These are phyloP conservation scores for Ceratocystiopsis brevicomis DNA, from an alignment of 2,329 filamentous ascomycete species.

Conservation along the genomic window DNA sequence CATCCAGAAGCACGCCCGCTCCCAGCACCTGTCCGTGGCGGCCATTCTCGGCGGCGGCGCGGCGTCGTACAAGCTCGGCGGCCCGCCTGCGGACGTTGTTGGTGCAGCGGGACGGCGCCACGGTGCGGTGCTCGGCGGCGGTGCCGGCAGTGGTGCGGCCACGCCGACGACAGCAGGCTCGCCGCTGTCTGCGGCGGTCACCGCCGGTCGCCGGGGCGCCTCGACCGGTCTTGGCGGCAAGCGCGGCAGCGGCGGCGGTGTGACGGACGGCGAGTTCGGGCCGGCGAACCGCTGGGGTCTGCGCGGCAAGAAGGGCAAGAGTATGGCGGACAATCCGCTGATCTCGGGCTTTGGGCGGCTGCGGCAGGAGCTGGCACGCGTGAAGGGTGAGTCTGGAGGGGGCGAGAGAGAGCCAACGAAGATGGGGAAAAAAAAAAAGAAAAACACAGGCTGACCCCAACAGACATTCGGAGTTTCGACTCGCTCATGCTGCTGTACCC, in stretches of 20 bases:
- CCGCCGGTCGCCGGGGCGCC: not conserved
- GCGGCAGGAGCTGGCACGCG: conserved; percentile 67
- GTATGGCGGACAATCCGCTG: conserved; percentile 90
- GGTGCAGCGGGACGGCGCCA: not conserved
- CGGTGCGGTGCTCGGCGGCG: conserved; percentile 1
- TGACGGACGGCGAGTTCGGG: conserved; percentile 24
- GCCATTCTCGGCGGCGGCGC: conserved; percentile 66
- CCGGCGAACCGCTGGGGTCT: conserved; percentile 80
- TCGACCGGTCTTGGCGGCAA: conserved; percentile 22
- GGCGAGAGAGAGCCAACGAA: no score
- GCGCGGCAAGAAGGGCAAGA: conserved; percentile 86
- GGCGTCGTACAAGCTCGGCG: conserved; percentile 12
- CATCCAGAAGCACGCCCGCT: conserved; percentile 93
- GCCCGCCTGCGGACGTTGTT: not conserved
- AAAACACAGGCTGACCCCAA: conserved; percentile 7
- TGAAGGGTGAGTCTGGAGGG: conserved; percentile 47
- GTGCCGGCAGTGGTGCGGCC: not conserved
- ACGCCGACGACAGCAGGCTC: not conserved
- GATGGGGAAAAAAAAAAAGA: no score
- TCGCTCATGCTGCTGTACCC: conserved; percentile 77
- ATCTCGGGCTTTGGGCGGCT: conserved; percentile 88
- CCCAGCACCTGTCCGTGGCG: conserved; percentile 87
- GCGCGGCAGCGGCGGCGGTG: conserved; percentile 26
- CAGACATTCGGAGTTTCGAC: conserved; percentile 77
- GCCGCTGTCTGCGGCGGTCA: not conserved